A percentile compares a stretch with the other conserved stretches of the same genome.
Evolutionary conservation across 768 basidiomycete species (phyloP).

Genomic region (Boletus patriciae): DNA sequence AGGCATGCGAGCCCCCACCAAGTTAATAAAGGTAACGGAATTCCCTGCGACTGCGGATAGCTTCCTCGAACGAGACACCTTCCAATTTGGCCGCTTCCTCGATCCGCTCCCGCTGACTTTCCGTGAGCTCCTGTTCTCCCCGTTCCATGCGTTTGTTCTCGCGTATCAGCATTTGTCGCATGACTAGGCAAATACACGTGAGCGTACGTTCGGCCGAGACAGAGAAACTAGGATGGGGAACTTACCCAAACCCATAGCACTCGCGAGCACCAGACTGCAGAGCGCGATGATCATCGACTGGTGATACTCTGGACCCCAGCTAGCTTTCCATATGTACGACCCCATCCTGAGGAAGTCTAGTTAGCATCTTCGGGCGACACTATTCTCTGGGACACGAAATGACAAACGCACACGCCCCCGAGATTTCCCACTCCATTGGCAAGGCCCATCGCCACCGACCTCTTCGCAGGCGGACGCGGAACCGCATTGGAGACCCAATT

Average conservation of each 20-base stretch:
- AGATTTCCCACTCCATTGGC: conserved; percentile 62
- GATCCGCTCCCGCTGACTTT: conserved; percentile 48
- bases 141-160: conserved; percentile 53
- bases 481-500: conserved; percentile 65
- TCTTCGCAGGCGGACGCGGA: conserved; percentile 55
- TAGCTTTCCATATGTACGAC: conserved; percentile 58
- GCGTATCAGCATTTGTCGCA: conserved; percentile 44
- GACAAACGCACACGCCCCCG: conserved; percentile 51
- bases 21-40: conserved; percentile 53
- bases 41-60: conserved; percentile 53
- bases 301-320: conserved; percentile 62
- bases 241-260: conserved; percentile 37
- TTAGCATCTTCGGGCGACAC: neutral
- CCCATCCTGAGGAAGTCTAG: conserved; percentile 44
- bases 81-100: conserved; percentile 59
- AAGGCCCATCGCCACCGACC: conserved; percentile 57
- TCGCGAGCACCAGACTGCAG: conserved; percentile 29
- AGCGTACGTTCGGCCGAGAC: neutral
- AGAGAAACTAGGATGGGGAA: neutral
- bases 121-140: conserved; percentile 44
- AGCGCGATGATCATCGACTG: conserved; percentile 58
- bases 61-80: conserved; percentile 59
- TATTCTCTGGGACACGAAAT: neutral
- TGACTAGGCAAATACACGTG: conserved; percentile 31
- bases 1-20: neutral